phyloP scores from a whole-genome alignment of 2,329 filamentous ascomycete species.

The Coniochaeta sp. region DNA sequence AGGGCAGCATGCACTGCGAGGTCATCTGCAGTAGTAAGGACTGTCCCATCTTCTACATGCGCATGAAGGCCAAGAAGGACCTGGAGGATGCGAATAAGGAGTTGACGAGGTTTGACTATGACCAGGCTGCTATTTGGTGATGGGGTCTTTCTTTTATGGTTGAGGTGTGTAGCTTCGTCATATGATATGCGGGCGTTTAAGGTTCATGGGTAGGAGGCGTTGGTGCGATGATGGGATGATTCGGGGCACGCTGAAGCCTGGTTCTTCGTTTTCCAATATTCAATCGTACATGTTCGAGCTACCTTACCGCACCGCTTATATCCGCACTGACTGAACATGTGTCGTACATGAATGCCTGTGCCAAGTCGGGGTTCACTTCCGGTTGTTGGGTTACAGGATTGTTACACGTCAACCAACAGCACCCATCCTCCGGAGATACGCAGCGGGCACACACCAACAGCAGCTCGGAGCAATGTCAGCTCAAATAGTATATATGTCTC shows the following conservation, averaged over 20 bases:
- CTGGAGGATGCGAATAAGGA: slow-evolving; percentile 93
- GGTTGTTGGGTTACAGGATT: no score
- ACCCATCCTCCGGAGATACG: neutral
- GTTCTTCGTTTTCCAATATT: no score
- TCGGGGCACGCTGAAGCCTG: neutral
- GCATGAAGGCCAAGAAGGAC: slow-evolving; percentile 99
- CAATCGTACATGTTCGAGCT: no score
- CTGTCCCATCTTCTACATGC: slow-evolving; percentile 99
- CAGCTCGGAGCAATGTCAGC: neutral
- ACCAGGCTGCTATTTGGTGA: slow-evolving; percentile 17
- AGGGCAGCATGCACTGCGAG: slow-evolving; percentile 96
- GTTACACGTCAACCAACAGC: neutral
- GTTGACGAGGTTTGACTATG: slow-evolving; percentile 69
- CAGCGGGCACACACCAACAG: neutral
- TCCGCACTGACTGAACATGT: no score
- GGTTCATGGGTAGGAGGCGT: neutral
- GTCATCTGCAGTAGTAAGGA: slow-evolving; percentile 96
- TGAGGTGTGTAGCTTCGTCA: neutral
- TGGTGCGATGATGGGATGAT: neutral
- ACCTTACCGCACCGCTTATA: no score
- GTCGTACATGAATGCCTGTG: no score
- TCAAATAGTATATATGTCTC: neutral
- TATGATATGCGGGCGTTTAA: neutral
- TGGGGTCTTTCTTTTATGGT: neutral
- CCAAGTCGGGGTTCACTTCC: no score